Percentiles rank a stretch among this genome's conserved stretches.
Evolutionary conservation across 2,329 filamentous ascomycete genomes (phyloP).

Genomic region (Diplodia mutila): DNA sequence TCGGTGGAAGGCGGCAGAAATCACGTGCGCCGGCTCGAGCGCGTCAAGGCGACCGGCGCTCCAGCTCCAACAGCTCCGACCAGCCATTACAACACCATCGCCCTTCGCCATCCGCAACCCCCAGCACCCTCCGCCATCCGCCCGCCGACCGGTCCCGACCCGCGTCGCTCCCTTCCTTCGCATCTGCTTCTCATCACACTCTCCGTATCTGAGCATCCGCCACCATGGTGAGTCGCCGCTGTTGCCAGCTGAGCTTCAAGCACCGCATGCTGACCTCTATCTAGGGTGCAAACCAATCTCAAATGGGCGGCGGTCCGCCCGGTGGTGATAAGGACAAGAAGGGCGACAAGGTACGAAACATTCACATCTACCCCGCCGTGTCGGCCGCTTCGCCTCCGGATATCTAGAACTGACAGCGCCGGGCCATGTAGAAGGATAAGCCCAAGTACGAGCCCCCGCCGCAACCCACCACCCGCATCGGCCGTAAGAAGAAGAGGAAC

Average conservation of each 20-base stretch:
- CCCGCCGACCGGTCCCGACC: constrained; percentile 30
- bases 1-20: neutral
- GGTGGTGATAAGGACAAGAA: constrained; percentile 90
- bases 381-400: neutral
- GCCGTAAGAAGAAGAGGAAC: constrained; percentile 97
- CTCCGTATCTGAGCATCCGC: constrained; percentile 7
- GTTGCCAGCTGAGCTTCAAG: constrained; percentile 17
- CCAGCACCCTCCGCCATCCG: constrained; percentile 26
- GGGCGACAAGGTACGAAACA: constrained; percentile 55
- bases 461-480: constrained; percentile 93
- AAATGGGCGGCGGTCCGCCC: constrained; percentile 72
- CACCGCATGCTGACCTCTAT: constrained; percentile 43
- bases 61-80: constrained; percentile 19
- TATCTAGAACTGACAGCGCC: constrained; percentile 9
- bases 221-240: constrained; percentile 23
- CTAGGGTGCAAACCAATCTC: constrained; percentile 84
- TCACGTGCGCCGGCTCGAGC: constrained; percentile 14
- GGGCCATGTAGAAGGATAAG: constrained; percentile 82
- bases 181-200: neutral
- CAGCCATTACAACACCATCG: constrained; percentile 34
- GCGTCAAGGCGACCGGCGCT: neutral
- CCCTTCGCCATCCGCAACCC: constrained; percentile 35
- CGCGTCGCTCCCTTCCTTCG: constrained; percentile 22
- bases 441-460: constrained; percentile 99
- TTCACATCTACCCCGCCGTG: neutral